Evolutionary conservation across 768 basidiomycete species (phyloP).

Genomic region (Tricholoma terreum): DNA sequence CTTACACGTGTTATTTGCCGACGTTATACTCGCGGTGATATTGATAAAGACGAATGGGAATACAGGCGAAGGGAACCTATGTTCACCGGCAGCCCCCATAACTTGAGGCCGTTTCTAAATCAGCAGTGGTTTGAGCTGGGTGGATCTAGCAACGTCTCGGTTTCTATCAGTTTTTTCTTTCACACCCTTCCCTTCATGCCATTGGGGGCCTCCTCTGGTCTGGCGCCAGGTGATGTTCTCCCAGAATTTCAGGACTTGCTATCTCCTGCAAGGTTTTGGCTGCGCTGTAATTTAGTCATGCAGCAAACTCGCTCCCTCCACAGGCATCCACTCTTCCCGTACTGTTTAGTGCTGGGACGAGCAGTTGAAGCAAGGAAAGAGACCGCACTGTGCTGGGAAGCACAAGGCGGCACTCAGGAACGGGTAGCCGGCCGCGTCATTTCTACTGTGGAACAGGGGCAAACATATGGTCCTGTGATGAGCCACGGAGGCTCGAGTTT

Average conservation of each 20-base stretch:
- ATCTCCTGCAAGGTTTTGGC: slow-evolving; percentile 44
- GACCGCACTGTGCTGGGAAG: slow-evolving; percentile 18
- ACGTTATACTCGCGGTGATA: slow-evolving; percentile 44
- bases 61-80: slow-evolving; percentile 47
- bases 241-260: slow-evolving; percentile 43
- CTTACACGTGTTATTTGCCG: slow-evolving; percentile 49
- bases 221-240: slow-evolving; percentile 33
- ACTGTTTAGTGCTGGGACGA: slow-evolving; percentile 31
- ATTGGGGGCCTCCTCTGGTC: slow-evolving; percentile 21
- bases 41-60: slow-evolving; percentile 51
- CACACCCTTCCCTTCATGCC: slow-evolving; percentile 49
- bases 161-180: slow-evolving; percentile 41
- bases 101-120: slow-evolving; percentile 49
- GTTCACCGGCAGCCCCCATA: slow-evolving; percentile 46
- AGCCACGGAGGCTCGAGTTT: slow-evolving; percentile 16
- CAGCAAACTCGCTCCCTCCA: slow-evolving; percentile 32
- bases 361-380: slow-evolving; percentile 23
- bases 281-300: slow-evolving; percentile 38
- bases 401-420: slow-evolving; percentile 5
- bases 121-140: slow-evolving; percentile 43
- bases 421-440: slow-evolving; percentile 1
- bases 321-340: slow-evolving; percentile 40
- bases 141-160: slow-evolving; percentile 40
- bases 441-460: slow-evolving; percentile 11
- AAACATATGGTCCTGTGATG: slow-evolving; percentile 6